phyloP scores from a whole-genome alignment of 148 eudicot species.

The Salicornia ramosissima region DNA sequence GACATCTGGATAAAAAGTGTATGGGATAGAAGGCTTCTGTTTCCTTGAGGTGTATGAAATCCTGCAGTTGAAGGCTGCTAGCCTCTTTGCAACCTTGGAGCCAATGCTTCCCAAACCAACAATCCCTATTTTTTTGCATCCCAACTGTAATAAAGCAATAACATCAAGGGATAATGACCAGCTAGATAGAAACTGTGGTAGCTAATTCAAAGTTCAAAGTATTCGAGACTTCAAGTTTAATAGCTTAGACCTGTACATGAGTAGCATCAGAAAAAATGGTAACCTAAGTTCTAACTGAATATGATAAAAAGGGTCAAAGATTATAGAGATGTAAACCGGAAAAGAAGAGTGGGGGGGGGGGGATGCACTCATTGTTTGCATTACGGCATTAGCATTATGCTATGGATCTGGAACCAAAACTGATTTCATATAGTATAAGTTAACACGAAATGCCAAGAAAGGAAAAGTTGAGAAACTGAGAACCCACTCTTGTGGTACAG shows the following conservation, averaged over 20 bases:
- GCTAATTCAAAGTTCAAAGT: constrained; percentile 1
- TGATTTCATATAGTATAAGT: too few species aligned
- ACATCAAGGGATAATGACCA: not conserved
- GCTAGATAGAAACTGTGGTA: not conserved
- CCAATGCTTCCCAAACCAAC: constrained; percentile 85
- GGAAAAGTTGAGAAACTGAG: too few species aligned
- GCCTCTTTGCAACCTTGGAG: constrained; percentile 56
- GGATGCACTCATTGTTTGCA: too few species aligned
- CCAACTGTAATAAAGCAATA: constrained; percentile 35
- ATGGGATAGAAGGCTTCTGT: constrained; percentile 39
- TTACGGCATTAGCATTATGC: too few species aligned
- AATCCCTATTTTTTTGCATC: constrained; percentile 61
- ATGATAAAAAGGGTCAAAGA: too few species aligned
- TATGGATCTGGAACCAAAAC: too few species aligned
- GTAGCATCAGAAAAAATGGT: not conserved
- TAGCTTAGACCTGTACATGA: not conserved
- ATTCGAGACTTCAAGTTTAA: not conserved
- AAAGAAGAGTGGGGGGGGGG: too few species aligned
- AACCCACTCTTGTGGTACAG: too few species aligned
- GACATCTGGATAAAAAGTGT: constrained; percentile 32
- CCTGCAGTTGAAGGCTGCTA: constrained; percentile 54
- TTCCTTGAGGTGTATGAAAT: constrained; percentile 55
- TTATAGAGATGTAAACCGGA: too few species aligned
- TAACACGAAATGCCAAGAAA: too few species aligned
- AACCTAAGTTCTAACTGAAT: not conserved